Base-by-base conservation (phyloP, 257 asterid genomes). In the Jacaranda mimosifolia region DNA sequence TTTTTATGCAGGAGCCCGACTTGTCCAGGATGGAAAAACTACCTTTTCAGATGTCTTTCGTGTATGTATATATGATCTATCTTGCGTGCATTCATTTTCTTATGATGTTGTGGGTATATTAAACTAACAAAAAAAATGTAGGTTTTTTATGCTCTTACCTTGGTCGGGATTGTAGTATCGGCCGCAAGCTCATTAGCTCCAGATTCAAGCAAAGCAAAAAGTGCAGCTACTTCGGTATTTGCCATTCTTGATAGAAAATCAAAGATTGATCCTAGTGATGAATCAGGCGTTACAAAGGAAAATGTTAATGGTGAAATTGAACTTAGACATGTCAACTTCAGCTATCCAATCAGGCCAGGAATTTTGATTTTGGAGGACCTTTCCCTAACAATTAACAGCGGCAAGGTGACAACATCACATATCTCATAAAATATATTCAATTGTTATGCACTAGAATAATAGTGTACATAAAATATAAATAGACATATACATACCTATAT, bases 1-100 rank as follows among this genome's bases (percentile, higher is more conserved):
- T 77, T 92, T 91, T 76, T 90, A 90, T 51, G 94, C 96, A 9
- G 96, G 94, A 56, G 94, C 92, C 32, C 73, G 84, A 1, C 88
- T 92, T 13, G 87, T 92, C 39, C 80, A 87, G 77, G 91, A 77
- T 77, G 92, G 92, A 52, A 82, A 86, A 74, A 82, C 79, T 26
- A 83, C 86, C 38, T 63, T 78, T 18, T 39, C 88, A 14, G 85
- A 85, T 70, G 90, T 90, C 57, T 90, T 91, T 40, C 92, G 94
- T 10, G 97, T 90, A 81, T 75, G 96, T 52, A 36, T 18, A 45
- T 14, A 48, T 1, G 6, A 5, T 7, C 36, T 18, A 32, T 55
- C 46, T 56, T 0, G 19, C 59, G 43, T 13, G 36, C 17, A 10
- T 9, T 17, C 68, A 26, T 56, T 59, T 52, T 58, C 46, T 46